These are phyloP conservation scores for Saccharomycopsis babjevae DNA, from an alignment of 805 yeast species.

Conservation along the genomic window DNA sequence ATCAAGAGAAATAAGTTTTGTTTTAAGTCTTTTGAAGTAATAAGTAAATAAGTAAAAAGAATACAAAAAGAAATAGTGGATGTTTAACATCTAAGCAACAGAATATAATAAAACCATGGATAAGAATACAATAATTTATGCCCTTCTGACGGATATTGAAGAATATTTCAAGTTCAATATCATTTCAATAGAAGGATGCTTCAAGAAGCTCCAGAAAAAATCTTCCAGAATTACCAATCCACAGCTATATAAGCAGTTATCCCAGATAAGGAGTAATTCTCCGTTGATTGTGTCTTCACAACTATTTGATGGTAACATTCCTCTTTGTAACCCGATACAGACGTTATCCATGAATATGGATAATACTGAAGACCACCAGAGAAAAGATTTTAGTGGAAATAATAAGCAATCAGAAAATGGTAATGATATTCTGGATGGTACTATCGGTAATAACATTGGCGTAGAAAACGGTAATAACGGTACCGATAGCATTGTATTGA, in stretches of 20 bases:
- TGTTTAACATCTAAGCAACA: too few species aligned
- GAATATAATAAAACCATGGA: slow-evolving; percentile 3
- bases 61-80: too few species aligned
- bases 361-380: not conserved
- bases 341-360: slow-evolving; percentile 6
- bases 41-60: too few species aligned
- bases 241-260: slow-evolving; percentile 8
- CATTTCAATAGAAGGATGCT: slow-evolving; percentile 15
- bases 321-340: slow-evolving; percentile 13
- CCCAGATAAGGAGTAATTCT: slow-evolving; percentile 12
- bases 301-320: slow-evolving; percentile 13
- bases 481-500: not conserved
- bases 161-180: slow-evolving; percentile 9
- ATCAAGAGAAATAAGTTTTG: too few species aligned
- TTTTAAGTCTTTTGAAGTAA: too few species aligned
- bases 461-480: not conserved
- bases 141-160: slow-evolving; percentile 16
- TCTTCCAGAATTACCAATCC: slow-evolving; percentile 14
- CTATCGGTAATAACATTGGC: not conserved
- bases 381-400: not conserved
- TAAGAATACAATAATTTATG: slow-evolving; percentile 12
- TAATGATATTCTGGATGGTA: slow-evolving; percentile 5
- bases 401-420: not conserved
- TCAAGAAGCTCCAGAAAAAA: slow-evolving; percentile 7
- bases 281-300: slow-evolving; percentile 15